A percentile compares a stretch with the other conserved stretches of the same genome.
Evolutionary conservation across 2,329 filamentous ascomycete genomes (phyloP).

Genomic region (Microcyclosporella mali): DNA sequence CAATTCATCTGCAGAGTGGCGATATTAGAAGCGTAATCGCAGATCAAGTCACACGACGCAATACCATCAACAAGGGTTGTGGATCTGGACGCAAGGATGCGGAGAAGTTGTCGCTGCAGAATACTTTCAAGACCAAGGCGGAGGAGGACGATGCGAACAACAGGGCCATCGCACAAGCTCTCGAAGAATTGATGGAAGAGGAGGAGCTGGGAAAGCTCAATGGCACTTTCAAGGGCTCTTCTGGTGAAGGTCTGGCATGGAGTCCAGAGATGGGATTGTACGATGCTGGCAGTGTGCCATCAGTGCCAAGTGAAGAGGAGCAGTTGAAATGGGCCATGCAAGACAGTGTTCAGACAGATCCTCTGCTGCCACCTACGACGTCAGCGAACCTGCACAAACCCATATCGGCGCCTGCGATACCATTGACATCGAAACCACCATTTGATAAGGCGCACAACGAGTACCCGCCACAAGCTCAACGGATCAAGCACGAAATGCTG

Average conservation of each 20-base stretch:
- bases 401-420: neutral
- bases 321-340: constrained; percentile 34
- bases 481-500: constrained; percentile 9
- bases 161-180: constrained; percentile 72
- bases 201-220: constrained; percentile 53
- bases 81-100: constrained; percentile 64
- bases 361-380: constrained; percentile 3
- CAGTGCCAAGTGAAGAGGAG: constrained; percentile 29
- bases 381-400: neutral
- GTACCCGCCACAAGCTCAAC: neutral
- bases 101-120: constrained; percentile 58
- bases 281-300: constrained; percentile 9
- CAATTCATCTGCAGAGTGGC: constrained; percentile 47
- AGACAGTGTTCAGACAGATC: constrained; percentile 21
- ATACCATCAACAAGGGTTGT: constrained; percentile 60
- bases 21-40: constrained; percentile 69
- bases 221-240: constrained; percentile 51
- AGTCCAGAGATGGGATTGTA: constrained; percentile 34
- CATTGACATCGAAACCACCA: neutral
- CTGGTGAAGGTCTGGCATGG: constrained; percentile 42
- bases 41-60: constrained; percentile 60
- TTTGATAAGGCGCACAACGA: neutral
- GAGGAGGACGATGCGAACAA: constrained; percentile 89
- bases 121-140: constrained; percentile 74
- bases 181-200: constrained; percentile 81